Evolutionary conservation across 1,284 basidiomycete genomes (phyloP).

Genomic region (Ceratobasidium sp.): DNA sequence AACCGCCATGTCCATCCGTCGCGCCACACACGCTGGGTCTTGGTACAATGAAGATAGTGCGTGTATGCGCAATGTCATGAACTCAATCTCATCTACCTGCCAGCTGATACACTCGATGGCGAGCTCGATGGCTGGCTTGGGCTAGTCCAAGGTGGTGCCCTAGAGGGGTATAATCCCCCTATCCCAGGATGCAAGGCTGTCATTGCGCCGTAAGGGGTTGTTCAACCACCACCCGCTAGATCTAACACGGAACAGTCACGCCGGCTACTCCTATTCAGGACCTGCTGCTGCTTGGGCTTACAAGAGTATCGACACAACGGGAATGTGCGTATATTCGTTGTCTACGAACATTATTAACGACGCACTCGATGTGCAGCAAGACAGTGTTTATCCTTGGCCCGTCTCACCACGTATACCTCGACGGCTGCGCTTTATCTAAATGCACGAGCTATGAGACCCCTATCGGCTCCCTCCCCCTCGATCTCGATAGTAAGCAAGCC

Average conservation of each 20-base stretch:
- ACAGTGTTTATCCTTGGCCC: constrained; percentile 96
- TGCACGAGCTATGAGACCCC: constrained; percentile 88
- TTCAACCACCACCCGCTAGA: constrained; percentile 15
- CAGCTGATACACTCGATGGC: constrained; percentile 60
- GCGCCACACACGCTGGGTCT: constrained; percentile 87
- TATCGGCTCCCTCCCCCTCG: constrained; percentile 83
- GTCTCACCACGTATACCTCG: constrained; percentile 91
- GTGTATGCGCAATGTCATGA: constrained; percentile 50
- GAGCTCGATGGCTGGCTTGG: constrained; percentile 77
- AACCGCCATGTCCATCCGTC: constrained; percentile 54
- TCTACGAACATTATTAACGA: constrained; percentile 45
- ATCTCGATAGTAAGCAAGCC: constrained; percentile 75
- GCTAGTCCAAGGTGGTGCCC: constrained; percentile 60
- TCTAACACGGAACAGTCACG: constrained; percentile 74
- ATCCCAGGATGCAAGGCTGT: constrained; percentile 86
- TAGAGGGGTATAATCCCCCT: constrained; percentile 69
- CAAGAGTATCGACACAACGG: constrained; percentile 81
- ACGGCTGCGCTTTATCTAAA: constrained; percentile 85
- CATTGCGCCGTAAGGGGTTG: constrained; percentile 88
- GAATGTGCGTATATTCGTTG: constrained; percentile 70
- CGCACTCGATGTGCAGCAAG: constrained; percentile 66
- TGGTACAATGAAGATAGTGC: constrained; percentile 88
- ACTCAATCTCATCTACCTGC: constrained; percentile 30
- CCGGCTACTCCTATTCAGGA: constrained; percentile 96
- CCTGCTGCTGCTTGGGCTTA: constrained; percentile 97